phyloP scores from a whole-genome alignment of 345 rosid species.

The rapeseed (Brassica napus) region DNA sequence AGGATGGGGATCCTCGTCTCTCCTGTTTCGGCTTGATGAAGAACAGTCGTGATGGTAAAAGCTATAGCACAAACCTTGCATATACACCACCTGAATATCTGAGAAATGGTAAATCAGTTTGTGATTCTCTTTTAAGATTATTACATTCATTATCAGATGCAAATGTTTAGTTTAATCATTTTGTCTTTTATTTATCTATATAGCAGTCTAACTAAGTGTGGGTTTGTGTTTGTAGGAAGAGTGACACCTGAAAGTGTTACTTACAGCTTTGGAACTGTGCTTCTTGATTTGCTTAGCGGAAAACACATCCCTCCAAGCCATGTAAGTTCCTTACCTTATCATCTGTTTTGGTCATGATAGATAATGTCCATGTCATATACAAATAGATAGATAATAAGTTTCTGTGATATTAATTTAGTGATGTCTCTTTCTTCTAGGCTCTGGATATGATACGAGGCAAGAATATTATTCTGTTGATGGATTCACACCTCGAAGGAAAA shows the following conservation, averaged over 20 bases:
- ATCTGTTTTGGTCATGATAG: neutral
- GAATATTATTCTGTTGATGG: conserved; percentile 76
- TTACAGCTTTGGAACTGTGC: conserved; percentile 95
- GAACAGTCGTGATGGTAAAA: conserved; percentile 90
- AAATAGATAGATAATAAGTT: neutral
- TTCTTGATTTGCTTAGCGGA: conserved; percentile 91
- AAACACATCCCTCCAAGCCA: conserved; percentile 97
- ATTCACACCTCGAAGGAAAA: conserved; percentile 91
- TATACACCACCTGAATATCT: conserved; percentile 97
- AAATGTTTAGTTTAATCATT: neutral
- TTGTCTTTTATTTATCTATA: neutral
- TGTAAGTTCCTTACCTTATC: conserved; percentile 50
- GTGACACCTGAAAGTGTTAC: conserved; percentile 92
- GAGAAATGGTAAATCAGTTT: conserved; percentile 59
- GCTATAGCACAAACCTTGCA: conserved; percentile 93
- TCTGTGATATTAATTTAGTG: conserved; percentile 15
- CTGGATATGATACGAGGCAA: conserved; percentile 89
- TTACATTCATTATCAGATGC: neutral
- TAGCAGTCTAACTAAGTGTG: neutral
- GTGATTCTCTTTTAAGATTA: neutral
- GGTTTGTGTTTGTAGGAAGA: conserved; percentile 59
- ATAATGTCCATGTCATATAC: neutral
- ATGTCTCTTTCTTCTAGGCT: conserved; percentile 55
- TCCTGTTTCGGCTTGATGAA: conserved; percentile 99
- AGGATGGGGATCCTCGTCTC: conserved; percentile 98